Evolutionary conservation across 768 basidiomycete species (phyloP).

Genomic region (Paxillus ammoniavirescens): DNA sequence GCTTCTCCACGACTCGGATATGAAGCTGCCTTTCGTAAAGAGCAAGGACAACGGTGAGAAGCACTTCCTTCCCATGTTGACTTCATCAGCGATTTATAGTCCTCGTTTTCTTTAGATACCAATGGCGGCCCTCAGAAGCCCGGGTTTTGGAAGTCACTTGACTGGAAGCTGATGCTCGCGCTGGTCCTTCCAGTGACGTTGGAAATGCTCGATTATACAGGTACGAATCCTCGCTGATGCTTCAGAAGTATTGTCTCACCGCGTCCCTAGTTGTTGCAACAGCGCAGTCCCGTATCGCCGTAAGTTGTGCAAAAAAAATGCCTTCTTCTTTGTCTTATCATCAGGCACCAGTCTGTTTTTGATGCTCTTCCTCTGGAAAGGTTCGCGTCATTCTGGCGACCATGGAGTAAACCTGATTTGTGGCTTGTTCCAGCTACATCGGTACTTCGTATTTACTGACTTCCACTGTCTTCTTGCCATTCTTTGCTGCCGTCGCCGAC

Average conservation of each 20-base stretch:
- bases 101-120: too few species aligned
- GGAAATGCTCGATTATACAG: constrained; percentile 35
- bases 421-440: constrained; percentile 35
- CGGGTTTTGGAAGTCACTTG: constrained; percentile 26
- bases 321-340: not conserved
- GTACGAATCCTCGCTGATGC: constrained; percentile 3
- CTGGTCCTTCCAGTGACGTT: constrained; percentile 42
- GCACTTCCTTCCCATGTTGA: not conserved
- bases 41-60: not conserved
- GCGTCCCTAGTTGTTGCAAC: constrained; percentile 44
- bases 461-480: constrained; percentile 51
- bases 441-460: constrained; percentile 51
- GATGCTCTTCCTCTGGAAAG: constrained; percentile 27
- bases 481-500: constrained; percentile 50
- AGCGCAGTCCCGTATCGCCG: constrained; percentile 50
- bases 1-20: not conserved
- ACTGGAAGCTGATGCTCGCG: constrained; percentile 33
- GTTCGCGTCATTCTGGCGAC: constrained; percentile 1
- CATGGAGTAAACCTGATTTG: not conserved
- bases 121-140: not conserved
- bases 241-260: not conserved
- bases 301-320: constrained; percentile 17
- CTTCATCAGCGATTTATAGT: too few species aligned
- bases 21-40: not conserved
- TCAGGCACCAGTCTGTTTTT: constrained; percentile 24